phyloP scores from a whole-genome alignment of 1,139 yeast species.

The Sugiyamaella sp. region DNA sequence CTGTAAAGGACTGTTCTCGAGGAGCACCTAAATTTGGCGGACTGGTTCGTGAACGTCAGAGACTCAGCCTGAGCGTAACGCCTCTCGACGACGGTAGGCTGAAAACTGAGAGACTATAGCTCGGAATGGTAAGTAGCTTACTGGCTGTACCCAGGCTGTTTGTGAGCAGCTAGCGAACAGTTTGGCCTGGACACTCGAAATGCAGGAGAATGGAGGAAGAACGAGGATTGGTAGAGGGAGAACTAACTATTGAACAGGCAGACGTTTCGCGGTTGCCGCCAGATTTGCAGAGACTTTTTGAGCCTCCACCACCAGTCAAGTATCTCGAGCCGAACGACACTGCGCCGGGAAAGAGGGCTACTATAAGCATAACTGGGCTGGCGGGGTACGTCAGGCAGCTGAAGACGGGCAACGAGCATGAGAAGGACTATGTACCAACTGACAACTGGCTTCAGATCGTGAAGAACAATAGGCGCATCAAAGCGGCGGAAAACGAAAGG shows the following conservation, averaged over 20 bases:
- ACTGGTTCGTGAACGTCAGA: too few relatives aligned
- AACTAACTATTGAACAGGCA: constrained; percentile 35
- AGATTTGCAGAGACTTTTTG: constrained; percentile 65
- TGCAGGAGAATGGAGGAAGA: too few relatives aligned
- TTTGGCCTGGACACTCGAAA: too few relatives aligned
- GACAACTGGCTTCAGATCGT: constrained; percentile 45
- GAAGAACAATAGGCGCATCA: constrained; percentile 42
- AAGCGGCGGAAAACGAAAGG: constrained; percentile 39
- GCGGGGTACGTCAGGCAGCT: constrained; percentile 46
- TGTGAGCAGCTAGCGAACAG: too few relatives aligned
- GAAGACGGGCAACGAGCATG: constrained; percentile 45
- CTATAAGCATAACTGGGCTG: constrained; percentile 57
- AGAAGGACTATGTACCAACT: constrained; percentile 42
- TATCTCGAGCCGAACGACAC: constrained; percentile 58
- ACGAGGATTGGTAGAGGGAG: background rate
- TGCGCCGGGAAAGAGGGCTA: constrained; percentile 54
- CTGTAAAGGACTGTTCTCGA: too few relatives aligned
- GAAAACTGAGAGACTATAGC: too few relatives aligned
- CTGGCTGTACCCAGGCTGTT: too few relatives aligned
- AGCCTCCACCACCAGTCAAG: constrained; percentile 68
- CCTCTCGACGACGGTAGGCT: too few relatives aligned
- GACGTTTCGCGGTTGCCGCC: constrained; percentile 61
- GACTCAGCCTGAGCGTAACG: too few relatives aligned
- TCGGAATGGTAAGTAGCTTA: too few relatives aligned
- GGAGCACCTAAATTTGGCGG: too few relatives aligned